Evolutionary conservation across 306 rosid genomes (phyloP).

Genomic region (Oemleria cerasiformis): DNA sequence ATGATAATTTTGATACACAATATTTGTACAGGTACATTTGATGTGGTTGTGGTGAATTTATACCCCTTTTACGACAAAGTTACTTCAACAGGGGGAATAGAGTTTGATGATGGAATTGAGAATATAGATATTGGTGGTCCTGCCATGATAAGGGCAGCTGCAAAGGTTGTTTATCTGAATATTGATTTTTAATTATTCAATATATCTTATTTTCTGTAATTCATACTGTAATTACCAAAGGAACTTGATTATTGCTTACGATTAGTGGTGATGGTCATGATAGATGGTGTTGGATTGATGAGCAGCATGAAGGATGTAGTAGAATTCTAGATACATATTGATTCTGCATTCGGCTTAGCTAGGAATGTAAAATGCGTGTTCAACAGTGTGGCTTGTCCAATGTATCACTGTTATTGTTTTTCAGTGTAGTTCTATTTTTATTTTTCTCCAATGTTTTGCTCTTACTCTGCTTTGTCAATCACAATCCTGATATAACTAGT

Average conservation of each 20-base stretch:
- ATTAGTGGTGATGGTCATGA: too few relatives aligned
- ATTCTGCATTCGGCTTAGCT: not conserved
- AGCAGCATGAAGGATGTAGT: too few relatives aligned
- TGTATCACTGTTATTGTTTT: not conserved
- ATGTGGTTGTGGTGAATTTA: slow-evolving; percentile 87
- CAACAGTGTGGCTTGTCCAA: not conserved
- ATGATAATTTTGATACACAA: not conserved
- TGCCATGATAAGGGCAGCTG: slow-evolving; percentile 95
- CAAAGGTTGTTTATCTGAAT: slow-evolving; percentile 59
- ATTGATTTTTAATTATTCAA: slow-evolving; percentile 12
- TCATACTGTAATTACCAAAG: too few relatives aligned
- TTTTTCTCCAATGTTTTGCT: not conserved
- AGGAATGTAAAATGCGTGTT: not conserved
- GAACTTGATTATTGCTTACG: too few relatives aligned
- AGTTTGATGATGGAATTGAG: slow-evolving; percentile 90
- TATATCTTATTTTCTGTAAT: not conserved
- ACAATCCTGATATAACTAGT: not conserved
- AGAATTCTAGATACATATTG: not conserved
- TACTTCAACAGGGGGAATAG: slow-evolving; percentile 62
- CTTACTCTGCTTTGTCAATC: not conserved
- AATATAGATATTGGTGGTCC: slow-evolving; percentile 99
- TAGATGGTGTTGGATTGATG: too few relatives aligned
- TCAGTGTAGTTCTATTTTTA: not conserved
- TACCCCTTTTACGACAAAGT: slow-evolving; percentile 88
- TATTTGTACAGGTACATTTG: slow-evolving; percentile 68